These are phyloP conservation scores for Sporothrix dimorphospora DNA, from an alignment of 2,329 filamentous ascomycete species.

Conservation along the genomic window DNA sequence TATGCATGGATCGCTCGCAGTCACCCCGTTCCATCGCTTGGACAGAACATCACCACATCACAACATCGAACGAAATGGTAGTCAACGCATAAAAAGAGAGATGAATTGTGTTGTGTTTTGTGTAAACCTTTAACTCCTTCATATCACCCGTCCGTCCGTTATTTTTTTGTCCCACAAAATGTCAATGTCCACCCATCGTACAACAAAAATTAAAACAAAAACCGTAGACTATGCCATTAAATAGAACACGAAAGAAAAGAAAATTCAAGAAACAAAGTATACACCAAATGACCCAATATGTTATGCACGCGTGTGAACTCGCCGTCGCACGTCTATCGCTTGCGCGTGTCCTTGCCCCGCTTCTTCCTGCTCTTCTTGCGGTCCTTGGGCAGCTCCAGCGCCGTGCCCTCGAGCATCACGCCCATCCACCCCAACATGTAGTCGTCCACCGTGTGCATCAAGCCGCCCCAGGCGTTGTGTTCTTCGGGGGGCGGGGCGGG, in stretches of 20 bases:
- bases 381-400: conserved; percentile 66
- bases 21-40: too few species aligned
- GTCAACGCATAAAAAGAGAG: not conserved
- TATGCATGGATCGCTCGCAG: too few species aligned
- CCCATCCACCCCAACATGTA: conserved; percentile 74
- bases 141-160: not conserved
- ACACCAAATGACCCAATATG: not conserved
- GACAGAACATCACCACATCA: not conserved
- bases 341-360: conserved; percentile 61
- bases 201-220: not conserved
- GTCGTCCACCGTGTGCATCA: conserved; percentile 68
- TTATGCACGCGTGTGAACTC: not conserved
- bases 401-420: conserved; percentile 60
- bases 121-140: not conserved
- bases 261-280: not conserved
- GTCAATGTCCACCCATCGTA: not conserved
- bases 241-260: conserved; percentile 5
- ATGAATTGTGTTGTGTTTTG: conserved; percentile 16
- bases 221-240: not conserved
- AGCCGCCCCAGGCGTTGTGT: conserved; percentile 60
- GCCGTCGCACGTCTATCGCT: conserved; percentile 42
- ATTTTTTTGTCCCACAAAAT: conserved; percentile 6
- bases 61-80: not conserved
- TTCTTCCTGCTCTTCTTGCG: conserved; percentile 66
- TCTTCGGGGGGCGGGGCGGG: conserved; percentile 45